Evolutionary conservation across 2,329 filamentous ascomycete genomes (phyloP), one percentile per base, ranked within the genome.

Genomic region (Thielaviopsis punctulata): DNA sequence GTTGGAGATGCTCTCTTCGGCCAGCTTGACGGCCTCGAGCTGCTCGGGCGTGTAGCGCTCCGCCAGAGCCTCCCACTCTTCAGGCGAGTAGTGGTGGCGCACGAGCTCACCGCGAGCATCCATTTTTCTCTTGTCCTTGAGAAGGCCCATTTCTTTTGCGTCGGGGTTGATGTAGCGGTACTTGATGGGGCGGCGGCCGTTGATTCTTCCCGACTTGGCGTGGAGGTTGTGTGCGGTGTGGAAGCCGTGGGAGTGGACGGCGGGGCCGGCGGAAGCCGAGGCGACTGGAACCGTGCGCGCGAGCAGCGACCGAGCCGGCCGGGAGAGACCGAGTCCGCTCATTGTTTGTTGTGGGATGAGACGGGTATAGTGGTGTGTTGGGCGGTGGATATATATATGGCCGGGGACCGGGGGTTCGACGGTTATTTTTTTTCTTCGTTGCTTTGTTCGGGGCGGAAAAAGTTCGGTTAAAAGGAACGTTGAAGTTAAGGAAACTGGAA

Each of bases 41-140:
- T 96, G 90, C 63, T 83, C 79, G 15, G 81, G 74, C 0, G 86
- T 85, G 71, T 95, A 96, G 59, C 76, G 76, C 61, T 77, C 68
- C 54, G 67, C 66, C 54, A 95, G 72, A 19, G 67, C 61, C 55
- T 73, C 72, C 61, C 78, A 76, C 62, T 92, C 81, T 57, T 80
- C 73, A 41, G 73, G 67, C 13, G 78, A 79, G 68, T 88, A 92
- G 13, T 76, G 70, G 57, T 79, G 73, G 56, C 68, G 61, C 52
- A 67, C 64, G 4, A 51, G 41, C 39, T 49, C 48, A 25, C 30
- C 48, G n/a, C 39, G 48, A 7, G 48, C 48, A 30, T 49, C 25
- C 15, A 36, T 36, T 13, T 36, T 33, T 36, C 43, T 23, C 22
- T 49, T 49, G n/a, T 49, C 39, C n/a, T 36, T 36, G 15, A 49